Percentiles rank a stretch among this genome's conserved stretches.
Evolutionary conservation across 2,329 filamentous ascomycete genomes (phyloP).

Genomic region (Chrysoporthe cubensis): DNA sequence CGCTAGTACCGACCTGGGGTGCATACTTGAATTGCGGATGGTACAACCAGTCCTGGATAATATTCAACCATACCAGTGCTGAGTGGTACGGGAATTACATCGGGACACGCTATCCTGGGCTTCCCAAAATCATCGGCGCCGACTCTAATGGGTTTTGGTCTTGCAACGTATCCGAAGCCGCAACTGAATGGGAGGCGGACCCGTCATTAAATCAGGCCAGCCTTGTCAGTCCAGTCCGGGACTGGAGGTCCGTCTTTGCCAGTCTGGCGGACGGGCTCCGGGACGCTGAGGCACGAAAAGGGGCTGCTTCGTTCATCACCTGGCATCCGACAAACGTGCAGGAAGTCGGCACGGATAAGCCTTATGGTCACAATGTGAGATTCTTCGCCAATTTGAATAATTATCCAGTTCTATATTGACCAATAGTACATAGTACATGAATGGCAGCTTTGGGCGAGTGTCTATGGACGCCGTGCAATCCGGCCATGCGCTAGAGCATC

Average conservation of each 20-base stretch:
- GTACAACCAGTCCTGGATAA: not conserved
- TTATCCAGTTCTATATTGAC: not conserved
- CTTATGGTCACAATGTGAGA: constrained; percentile 14
- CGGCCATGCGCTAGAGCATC: not conserved
- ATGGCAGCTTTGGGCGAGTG: constrained; percentile 6
- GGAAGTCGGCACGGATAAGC: constrained; percentile 5
- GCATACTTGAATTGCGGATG: constrained; percentile 14
- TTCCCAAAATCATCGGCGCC: constrained; percentile 14
- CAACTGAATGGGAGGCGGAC: not conserved
- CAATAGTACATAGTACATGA: not conserved
- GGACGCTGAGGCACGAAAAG: not conserved
- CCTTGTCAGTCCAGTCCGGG: constrained; percentile 5
- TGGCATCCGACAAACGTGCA: constrained; percentile 11
- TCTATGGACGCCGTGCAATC: constrained; percentile 15
- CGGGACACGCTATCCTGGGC: constrained; percentile 6
- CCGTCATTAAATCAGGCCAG: constrained; percentile 8
- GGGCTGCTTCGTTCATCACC: not conserved
- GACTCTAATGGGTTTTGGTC: constrained; percentile 14
- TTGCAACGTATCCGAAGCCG: constrained; percentile 3
- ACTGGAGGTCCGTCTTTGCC: constrained; percentile 8
- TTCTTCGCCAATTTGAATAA: not conserved
- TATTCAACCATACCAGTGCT: constrained; percentile 13
- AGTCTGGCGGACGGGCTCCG: constrained; percentile 8
- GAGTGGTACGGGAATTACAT: constrained; percentile 12
- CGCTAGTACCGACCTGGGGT: constrained; percentile 11